phyloP scores from a whole-genome alignment of 345 rosid genomes.

The Adansonia digitata region DNA sequence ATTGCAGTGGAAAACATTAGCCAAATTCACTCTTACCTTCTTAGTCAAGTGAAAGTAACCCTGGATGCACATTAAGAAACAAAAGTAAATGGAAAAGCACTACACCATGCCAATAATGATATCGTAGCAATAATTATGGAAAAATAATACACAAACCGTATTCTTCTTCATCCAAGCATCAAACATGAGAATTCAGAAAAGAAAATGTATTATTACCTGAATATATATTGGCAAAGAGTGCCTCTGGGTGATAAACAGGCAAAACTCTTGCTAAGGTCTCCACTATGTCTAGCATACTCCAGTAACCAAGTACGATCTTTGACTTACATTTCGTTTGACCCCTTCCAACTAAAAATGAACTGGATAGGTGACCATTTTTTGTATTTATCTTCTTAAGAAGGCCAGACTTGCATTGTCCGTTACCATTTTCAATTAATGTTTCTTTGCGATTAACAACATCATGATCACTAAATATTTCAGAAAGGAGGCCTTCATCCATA shows the following conservation, averaged over 20 bases:
- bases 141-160: not conserved
- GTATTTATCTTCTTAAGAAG: constrained; percentile 21
- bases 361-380: constrained; percentile 24
- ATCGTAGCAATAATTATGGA: not conserved
- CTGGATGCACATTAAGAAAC: not conserved
- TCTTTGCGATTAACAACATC: constrained; percentile 20
- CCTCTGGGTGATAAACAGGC: constrained; percentile 73
- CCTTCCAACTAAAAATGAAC: constrained; percentile 24
- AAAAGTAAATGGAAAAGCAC: not conserved
- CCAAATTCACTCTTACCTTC: not conserved
- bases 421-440: constrained; percentile 17
- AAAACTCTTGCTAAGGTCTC: constrained; percentile 53
- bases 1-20: not conserved
- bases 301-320: constrained; percentile 25
- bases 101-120: not conserved
- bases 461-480: constrained; percentile 33
- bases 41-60: constrained; percentile 1
- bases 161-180: not conserved
- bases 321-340: constrained; percentile 28
- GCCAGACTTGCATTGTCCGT: constrained; percentile 21
- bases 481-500: constrained; percentile 18
- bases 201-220: constrained; percentile 47
- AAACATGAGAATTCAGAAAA: not conserved
- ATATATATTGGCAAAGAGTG: constrained; percentile 60
- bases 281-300: constrained; percentile 51